Conservation (phyloP, 2,329 filamentous ascomycete species). For the Bipolaris bicolor region DNA sequence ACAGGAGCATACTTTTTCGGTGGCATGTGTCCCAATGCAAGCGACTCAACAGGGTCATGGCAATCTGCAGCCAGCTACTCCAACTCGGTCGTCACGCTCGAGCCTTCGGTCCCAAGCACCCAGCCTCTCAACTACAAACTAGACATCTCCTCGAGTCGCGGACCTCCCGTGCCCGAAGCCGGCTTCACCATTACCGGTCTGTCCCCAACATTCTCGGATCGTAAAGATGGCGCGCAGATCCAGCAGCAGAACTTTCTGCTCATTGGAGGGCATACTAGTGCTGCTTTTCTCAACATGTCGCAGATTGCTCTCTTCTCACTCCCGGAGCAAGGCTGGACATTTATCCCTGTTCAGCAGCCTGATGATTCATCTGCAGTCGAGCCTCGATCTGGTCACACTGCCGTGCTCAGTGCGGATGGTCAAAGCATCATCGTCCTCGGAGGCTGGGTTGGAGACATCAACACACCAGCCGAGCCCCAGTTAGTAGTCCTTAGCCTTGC, state of each 20-base stretch:
- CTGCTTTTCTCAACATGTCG: conserved; percentile 93
- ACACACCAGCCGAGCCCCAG: conserved; percentile 79
- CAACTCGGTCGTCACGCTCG: conserved; percentile 75
- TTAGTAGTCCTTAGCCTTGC: conserved; percentile 78
- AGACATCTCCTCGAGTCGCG: conserved; percentile 59
- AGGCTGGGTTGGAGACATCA: conserved; percentile 88
- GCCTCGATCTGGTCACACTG: conserved; percentile 86
- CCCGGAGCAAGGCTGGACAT: conserved; percentile 86
- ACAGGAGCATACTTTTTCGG: conserved; percentile 77
- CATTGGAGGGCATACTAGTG: conserved; percentile 81
- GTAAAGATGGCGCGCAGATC: conserved; percentile 65
- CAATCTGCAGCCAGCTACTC: conserved; percentile 76
- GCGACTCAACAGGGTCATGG: conserved; percentile 60
- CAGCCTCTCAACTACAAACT: conserved; percentile 54
- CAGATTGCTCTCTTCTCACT: conserved; percentile 85
- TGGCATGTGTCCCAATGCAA: conserved; percentile 76
- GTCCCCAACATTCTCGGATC: conserved; percentile 71
- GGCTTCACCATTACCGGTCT: conserved; percentile 84
- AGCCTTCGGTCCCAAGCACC: conserved; percentile 51
- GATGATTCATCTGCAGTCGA: conserved; percentile 64
- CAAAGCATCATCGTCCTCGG: conserved; percentile 78
- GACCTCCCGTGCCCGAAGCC: conserved; percentile 78
- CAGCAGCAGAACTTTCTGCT: conserved; percentile 81
- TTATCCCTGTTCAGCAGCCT: conserved; percentile 67
- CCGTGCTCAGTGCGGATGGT: conserved; percentile 80